A percentile compares a stretch with the other conserved stretches of the same genome.
These are phyloP conservation scores for Pichia membranifaciens DNA, from an alignment of 805 yeast species.

Conservation along the genomic window DNA sequence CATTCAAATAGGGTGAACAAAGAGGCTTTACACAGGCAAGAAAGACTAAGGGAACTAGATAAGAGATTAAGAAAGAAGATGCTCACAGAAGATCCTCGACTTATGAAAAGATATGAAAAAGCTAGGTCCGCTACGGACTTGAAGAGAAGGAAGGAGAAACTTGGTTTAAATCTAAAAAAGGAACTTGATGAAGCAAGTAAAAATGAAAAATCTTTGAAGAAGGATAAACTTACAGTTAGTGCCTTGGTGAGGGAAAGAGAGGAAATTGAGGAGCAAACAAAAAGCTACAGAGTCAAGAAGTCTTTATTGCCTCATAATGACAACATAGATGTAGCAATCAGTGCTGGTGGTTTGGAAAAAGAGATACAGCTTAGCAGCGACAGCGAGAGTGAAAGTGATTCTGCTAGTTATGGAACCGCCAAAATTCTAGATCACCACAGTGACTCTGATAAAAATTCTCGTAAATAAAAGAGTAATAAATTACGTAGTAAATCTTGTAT, in stretches of 20 bases:
- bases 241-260: slow-evolving; percentile 1
- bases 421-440: no score
- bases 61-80: slow-evolving; percentile 35
- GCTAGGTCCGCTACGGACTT: slow-evolving; percentile 2
- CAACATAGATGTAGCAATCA: not conserved
- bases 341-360: not conserved
- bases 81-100: slow-evolving; percentile 13
- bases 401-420: no score
- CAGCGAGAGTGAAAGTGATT: slow-evolving; percentile 5
- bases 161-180: not conserved
- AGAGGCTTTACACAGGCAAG: slow-evolving; percentile 36
- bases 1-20: slow-evolving; percentile 46
- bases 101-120: slow-evolving; percentile 2
- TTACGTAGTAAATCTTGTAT: not conserved
- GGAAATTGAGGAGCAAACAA: not conserved
- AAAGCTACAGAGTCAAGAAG: not conserved
- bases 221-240: not conserved
- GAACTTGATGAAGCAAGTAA: slow-evolving; percentile 1
- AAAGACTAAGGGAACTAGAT: slow-evolving; percentile 32
- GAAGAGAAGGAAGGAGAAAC: not conserved
- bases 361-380: slow-evolving; percentile 7
- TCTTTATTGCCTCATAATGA: not conserved
- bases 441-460: not conserved
- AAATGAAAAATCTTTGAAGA: slow-evolving; percentile 4
- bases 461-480: not conserved